Evolutionary conservation across 192 early-diverging fungal species (phyloP), one percentile per base, ranked within the genome.

Genomic region (Phycomyces nitens): DNA sequence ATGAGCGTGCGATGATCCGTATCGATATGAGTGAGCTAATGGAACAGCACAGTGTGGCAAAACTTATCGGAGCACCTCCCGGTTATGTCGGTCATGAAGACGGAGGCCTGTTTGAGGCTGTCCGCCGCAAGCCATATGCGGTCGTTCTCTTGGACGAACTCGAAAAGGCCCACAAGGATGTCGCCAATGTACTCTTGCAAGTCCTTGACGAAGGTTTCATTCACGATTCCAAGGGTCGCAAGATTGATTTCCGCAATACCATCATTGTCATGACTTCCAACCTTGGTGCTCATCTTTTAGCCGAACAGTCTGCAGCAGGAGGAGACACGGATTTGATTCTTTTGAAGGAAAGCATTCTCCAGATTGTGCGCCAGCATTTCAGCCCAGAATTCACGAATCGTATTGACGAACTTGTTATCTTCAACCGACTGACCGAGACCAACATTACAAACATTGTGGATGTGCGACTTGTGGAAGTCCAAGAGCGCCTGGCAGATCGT

Each of bases 111-210:
- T 90, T 89, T 29, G 91, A 93, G 65, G 89, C 88, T 1, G 85
- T 91, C 21, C 73, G 90, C 43, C 84, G 89, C 60, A 89, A 89
- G 65, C 89, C 88, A 6, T 91, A 90, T 57, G 77, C 88, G 16
- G 89, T 93, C 40, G 80, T 92, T 5, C 65, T 91, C 12, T 77
- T 93, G 34, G 91, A 93, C 65, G 91, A 93, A 68, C 82, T 93
- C 56, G 91, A 93, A 65, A 93, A 93, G 71, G 89, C 89, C 39
- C 87, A 90, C 51, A 79, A 82, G 57, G 91, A 97, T 68, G 95
- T 99, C 2, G 80, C 93, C 56, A 97, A 99, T 70, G 70, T 99
- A 54, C 83, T 99, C 22, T 83, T 99, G 20, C 97, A 99, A 72
- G 83, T 99, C 0, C 82, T 99, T 9, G 91, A 92, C 59, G 88